phyloP scores from a whole-genome alignment of 2,329 filamentous ascomycete genomes.

The Cordyceps militaris region DNA sequence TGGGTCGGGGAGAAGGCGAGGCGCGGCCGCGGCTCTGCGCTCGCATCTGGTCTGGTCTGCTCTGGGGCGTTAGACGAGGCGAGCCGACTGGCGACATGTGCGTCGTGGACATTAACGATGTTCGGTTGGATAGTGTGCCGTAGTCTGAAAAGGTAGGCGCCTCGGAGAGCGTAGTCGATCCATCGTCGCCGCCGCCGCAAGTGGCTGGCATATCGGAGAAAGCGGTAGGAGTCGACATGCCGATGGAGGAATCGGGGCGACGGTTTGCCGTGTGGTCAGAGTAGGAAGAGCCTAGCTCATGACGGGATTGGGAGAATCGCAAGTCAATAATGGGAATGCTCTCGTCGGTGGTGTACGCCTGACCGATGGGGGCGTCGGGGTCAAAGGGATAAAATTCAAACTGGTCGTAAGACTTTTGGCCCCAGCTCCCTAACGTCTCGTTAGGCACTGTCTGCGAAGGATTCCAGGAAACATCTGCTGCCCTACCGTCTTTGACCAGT shows the following conservation, averaged over 20 bases:
- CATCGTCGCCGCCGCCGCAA: constrained; percentile 44
- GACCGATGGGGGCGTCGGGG: constrained; percentile 52
- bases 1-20: constrained; percentile 63
- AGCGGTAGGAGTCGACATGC: constrained; percentile 59
- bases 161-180: constrained; percentile 59
- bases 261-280: constrained; percentile 50
- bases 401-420: constrained; percentile 48
- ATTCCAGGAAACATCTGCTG: background rate
- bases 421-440: constrained; percentile 31
- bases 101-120: constrained; percentile 63
- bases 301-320: constrained; percentile 40
- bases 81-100: constrained; percentile 68
- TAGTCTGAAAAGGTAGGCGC: constrained; percentile 63
- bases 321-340: constrained; percentile 56
- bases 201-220: constrained; percentile 64
- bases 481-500: constrained; percentile 9
- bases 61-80: constrained; percentile 56
- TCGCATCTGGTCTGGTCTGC: constrained; percentile 54
- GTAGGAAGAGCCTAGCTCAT: constrained; percentile 43
- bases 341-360: constrained; percentile 57
- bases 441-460: background rate
- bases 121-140: constrained; percentile 58
- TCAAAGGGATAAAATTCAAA: constrained; percentile 50
- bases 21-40: constrained; percentile 62
- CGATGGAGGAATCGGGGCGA: constrained; percentile 68